These are phyloP conservation scores for Penicillium sp. DNA, from an alignment of 2,329 filamentous ascomycete species.

Conservation along the genomic window DNA sequence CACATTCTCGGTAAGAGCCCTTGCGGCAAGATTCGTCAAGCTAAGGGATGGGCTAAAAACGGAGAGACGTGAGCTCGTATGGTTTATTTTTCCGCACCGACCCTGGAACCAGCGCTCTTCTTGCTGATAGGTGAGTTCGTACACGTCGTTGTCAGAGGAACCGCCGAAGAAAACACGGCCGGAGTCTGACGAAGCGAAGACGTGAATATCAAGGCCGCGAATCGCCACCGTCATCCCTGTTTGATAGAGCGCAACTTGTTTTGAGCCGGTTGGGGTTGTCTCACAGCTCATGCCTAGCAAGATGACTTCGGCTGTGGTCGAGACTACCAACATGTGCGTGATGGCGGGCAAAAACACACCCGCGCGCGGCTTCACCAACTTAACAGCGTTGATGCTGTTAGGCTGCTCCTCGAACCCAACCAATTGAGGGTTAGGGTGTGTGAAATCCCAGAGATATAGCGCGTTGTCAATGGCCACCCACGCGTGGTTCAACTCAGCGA, in stretches of 20 bases:
- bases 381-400: slow-evolving; percentile 86
- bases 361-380: slow-evolving; percentile 76
- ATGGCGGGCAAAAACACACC: slow-evolving; percentile 87
- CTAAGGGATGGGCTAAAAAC: slow-evolving; percentile 49
- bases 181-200: slow-evolving; percentile 72
- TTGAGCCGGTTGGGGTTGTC: slow-evolving; percentile 64
- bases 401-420: slow-evolving; percentile 89
- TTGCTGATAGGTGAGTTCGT: slow-evolving; percentile 93
- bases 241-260: slow-evolving; percentile 75
- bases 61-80: slow-evolving; percentile 71
- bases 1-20: slow-evolving; percentile 59
- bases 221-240: slow-evolving; percentile 81
- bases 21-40: slow-evolving; percentile 36
- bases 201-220: slow-evolving; percentile 71
- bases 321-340: slow-evolving; percentile 83
- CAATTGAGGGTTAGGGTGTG: slow-evolving; percentile 82
- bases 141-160: slow-evolving; percentile 76
- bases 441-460: slow-evolving; percentile 97
- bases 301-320: slow-evolving; percentile 79
- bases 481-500: slow-evolving; percentile 90
- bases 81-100: slow-evolving; percentile 83
- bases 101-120: slow-evolving; percentile 96
- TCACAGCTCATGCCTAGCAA: slow-evolving; percentile 76
- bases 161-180: slow-evolving; percentile 94
- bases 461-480: slow-evolving; percentile 96